phyloP scores from a whole-genome alignment of 257 asterid species.

The Apocynum venetum region DNA sequence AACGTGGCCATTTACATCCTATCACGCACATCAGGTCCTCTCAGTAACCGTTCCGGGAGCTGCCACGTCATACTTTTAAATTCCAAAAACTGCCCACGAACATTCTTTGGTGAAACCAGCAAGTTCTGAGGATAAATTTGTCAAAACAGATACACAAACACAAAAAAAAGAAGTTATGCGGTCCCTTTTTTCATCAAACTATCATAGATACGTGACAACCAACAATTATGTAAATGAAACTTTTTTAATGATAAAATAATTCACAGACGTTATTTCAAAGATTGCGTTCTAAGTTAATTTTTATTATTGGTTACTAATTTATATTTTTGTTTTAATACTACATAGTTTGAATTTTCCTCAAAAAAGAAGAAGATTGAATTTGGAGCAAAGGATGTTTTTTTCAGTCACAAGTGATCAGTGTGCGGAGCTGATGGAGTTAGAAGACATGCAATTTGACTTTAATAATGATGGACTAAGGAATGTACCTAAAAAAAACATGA shows the following conservation, averaged over 20 bases:
- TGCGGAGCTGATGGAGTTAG: background rate
- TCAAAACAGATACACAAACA: background rate
- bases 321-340: too few relatives aligned
- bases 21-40: constrained; percentile 13
- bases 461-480: background rate
- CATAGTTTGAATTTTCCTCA: background rate
- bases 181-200: constrained; percentile 5
- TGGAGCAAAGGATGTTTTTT: background rate
- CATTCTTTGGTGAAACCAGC: accelerated
- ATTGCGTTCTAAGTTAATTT: background rate
- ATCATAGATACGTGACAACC: constrained; percentile 12
- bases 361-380: too few relatives aligned
- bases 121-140: background rate
- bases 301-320: background rate
- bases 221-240: background rate
- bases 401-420: constrained; percentile 1
- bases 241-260: too few relatives aligned
- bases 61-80: background rate
- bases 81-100: background rate
- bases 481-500: constrained; percentile 4
- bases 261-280: too few relatives aligned
- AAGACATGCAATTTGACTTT: constrained; percentile 8
- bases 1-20: constrained; percentile 29
- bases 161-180: constrained; percentile 2
- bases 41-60: constrained; percentile 18